Conservation (phyloP, 805 yeast genomes). For the Metschnikowia sp. region DNA sequence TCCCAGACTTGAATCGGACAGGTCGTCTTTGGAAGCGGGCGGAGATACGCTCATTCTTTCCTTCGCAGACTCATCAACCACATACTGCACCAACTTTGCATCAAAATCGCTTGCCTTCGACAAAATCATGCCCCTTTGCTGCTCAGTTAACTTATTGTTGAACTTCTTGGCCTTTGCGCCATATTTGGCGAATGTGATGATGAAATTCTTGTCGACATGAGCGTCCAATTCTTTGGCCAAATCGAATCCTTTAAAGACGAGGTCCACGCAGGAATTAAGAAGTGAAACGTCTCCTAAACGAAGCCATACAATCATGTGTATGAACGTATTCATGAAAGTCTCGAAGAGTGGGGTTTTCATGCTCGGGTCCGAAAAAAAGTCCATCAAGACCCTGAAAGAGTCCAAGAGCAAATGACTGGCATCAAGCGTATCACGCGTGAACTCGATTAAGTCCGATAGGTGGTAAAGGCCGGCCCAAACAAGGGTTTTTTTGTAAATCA, state of each 20-base stretch:
- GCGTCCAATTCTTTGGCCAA: slow-evolving; percentile 56
- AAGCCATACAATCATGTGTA: slow-evolving; percentile 73
- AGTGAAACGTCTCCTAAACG: slow-evolving; percentile 77
- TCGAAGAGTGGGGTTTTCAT: slow-evolving; percentile 35
- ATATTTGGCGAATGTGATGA: slow-evolving; percentile 56
- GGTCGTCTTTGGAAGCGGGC: slow-evolving; percentile 3
- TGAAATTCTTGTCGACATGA: slow-evolving; percentile 48
- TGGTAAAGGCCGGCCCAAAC: slow-evolving; percentile 71
- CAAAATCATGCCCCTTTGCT: slow-evolving; percentile 63
- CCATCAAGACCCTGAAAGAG: slow-evolving; percentile 49
- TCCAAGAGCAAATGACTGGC: slow-evolving; percentile 66
- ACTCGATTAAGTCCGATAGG: slow-evolving; percentile 61
- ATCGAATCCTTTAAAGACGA: slow-evolving; percentile 65
- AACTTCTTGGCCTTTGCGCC: slow-evolving; percentile 64
- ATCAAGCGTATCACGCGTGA: slow-evolving; percentile 73
- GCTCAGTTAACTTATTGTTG: slow-evolving; percentile 65
- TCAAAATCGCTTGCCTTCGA: slow-evolving; percentile 58
- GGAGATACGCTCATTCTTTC: slow-evolving; percentile 34
- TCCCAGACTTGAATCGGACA: slow-evolving; percentile 17
- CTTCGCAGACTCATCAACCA: slow-evolving; percentile 24
- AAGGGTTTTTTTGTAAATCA: slow-evolving; percentile 64
- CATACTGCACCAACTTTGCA: slow-evolving; percentile 48
- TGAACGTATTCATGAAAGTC: slow-evolving; percentile 59
- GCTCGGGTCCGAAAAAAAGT: slow-evolving; percentile 13
- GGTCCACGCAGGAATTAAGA: slow-evolving; percentile 65